Conservation (phyloP, 2,329 filamentous ascomycete genomes). For the Aspergillus sp. region DNA sequence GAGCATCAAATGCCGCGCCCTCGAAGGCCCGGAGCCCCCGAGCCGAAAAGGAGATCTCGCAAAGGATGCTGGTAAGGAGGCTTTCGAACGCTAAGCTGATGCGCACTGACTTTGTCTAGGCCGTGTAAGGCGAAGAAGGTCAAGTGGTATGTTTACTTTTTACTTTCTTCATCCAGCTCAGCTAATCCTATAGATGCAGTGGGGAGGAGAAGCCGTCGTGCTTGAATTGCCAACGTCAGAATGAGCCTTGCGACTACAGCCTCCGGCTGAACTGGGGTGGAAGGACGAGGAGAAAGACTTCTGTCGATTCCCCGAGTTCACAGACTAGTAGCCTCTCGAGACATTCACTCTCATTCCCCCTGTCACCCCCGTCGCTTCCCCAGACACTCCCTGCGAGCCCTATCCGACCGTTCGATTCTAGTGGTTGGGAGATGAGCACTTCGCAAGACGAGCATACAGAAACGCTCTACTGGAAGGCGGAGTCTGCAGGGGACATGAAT, state of each 20-base stretch:
- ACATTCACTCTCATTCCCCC: slow-evolving; percentile 22
- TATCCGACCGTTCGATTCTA: slow-evolving; percentile 9
- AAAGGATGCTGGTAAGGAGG: slow-evolving; percentile 69
- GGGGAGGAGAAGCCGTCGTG: slow-evolving; percentile 77
- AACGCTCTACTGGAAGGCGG: slow-evolving; percentile 22
- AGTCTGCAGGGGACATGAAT: slow-evolving; percentile 17
- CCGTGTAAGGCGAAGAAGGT: slow-evolving; percentile 79
- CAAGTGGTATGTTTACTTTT: slow-evolving; percentile 63
- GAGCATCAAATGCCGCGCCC: slow-evolving; percentile 62
- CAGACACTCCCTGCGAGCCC: slow-evolving; percentile 13
- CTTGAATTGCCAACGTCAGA: slow-evolving; percentile 71
- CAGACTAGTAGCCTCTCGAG: slow-evolving; percentile 31
- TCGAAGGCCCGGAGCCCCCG: slow-evolving; percentile 65
- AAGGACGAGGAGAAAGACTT: slow-evolving; percentile 63
- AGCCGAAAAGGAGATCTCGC: slow-evolving; percentile 69
- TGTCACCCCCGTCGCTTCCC: slow-evolving; percentile 18
- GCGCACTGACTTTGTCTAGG: slow-evolving; percentile 51
- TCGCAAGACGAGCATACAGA: slow-evolving; percentile 14
- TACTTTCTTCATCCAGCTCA: neutral
- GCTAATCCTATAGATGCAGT: slow-evolving; percentile 40
- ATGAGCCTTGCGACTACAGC: slow-evolving; percentile 78
- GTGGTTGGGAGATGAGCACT: slow-evolving; percentile 12
- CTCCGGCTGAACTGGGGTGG: slow-evolving; percentile 83
- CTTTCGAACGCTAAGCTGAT: neutral
- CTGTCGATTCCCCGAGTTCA: slow-evolving; percentile 39